phyloP scores from a whole-genome alignment of 2,329 filamentous ascomycete species.

The Monosporascus sp. region DNA sequence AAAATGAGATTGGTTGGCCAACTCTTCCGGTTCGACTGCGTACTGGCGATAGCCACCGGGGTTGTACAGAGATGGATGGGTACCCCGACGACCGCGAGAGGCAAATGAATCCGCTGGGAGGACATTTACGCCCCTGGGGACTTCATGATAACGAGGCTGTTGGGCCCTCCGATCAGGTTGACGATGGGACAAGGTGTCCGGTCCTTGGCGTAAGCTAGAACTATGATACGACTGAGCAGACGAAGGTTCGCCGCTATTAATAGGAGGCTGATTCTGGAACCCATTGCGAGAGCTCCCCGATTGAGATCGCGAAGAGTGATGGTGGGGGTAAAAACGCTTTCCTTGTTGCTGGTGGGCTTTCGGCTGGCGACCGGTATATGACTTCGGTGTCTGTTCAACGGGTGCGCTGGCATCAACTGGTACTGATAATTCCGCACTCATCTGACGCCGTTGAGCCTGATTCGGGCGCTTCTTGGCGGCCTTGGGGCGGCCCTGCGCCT shows the following conservation, averaged over 20 bases:
- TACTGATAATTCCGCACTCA: constrained; percentile 54
- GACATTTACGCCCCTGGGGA: constrained; percentile 15
- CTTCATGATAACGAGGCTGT: constrained; percentile 9
- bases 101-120: constrained; percentile 19
- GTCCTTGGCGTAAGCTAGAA: constrained; percentile 9
- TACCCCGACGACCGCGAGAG: constrained; percentile 13
- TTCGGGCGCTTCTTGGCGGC: constrained; percentile 48
- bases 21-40: constrained; percentile 34
- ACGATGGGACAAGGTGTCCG: constrained; percentile 7
- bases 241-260: constrained; percentile 4
- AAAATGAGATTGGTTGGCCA: constrained; percentile 41
- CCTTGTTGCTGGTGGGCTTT: constrained; percentile 17
- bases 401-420: constrained; percentile 42
- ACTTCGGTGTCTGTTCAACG: constrained; percentile 19
- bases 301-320: constrained; percentile 22
- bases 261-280: constrained; percentile 9
- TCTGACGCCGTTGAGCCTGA: constrained; percentile 58
- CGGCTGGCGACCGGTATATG: constrained; percentile 27
- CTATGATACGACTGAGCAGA: constrained; percentile 9
- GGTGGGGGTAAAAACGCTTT: constrained; percentile 12
- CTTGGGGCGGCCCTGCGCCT: constrained; percentile 18
- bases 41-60: constrained; percentile 22
- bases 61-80: constrained; percentile 26
- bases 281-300: constrained; percentile 17
- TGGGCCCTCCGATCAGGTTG: constrained; percentile 18